phyloP scores from a whole-genome alignment of 2,329 filamentous ascomycete genomes.

The Fusarium camptoceras region DNA sequence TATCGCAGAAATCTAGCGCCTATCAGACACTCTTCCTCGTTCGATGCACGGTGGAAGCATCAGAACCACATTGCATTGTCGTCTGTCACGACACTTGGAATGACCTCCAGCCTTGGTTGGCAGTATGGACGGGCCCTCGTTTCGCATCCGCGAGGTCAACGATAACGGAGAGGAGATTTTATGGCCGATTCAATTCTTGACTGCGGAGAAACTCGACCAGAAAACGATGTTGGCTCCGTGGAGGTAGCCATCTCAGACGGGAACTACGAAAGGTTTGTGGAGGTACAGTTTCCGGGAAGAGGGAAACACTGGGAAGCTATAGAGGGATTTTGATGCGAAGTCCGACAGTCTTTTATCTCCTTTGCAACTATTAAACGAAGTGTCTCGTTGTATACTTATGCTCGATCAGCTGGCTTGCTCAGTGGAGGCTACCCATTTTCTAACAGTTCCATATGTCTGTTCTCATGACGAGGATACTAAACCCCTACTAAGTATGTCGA shows the following conservation, averaged over 20 bases:
- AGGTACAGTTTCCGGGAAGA: neutral
- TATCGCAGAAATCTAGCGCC: too few relatives aligned
- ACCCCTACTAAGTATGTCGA: too few relatives aligned
- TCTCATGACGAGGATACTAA: too few relatives aligned
- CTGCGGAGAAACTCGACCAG: neutral
- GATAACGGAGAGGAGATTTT: neutral
- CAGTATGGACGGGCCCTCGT: neutral
- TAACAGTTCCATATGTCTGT: too few relatives aligned
- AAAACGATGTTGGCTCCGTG: neutral
- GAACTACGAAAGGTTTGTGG: neutral
- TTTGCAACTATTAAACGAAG: too few relatives aligned
- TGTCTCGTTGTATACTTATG: too few relatives aligned
- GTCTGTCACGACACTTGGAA: neutral
- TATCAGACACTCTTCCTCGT: neutral
- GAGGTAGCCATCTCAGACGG: neutral
- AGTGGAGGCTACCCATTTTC: too few relatives aligned
- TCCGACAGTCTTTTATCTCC: accelerated
- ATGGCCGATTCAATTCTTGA: neutral
- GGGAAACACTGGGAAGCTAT: neutral
- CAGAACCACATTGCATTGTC: neutral
- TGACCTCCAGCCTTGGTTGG: accelerated
- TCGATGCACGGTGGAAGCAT: neutral
- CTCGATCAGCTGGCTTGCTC: accelerated
- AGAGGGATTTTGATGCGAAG: neutral
- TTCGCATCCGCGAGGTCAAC: neutral